Percentiles rank a stretch among this genome's conserved stretches.
Evolutionary conservation across 2,329 filamentous ascomycete genomes (phyloP).

Genomic region (Alternaria tenuissima): DNA sequence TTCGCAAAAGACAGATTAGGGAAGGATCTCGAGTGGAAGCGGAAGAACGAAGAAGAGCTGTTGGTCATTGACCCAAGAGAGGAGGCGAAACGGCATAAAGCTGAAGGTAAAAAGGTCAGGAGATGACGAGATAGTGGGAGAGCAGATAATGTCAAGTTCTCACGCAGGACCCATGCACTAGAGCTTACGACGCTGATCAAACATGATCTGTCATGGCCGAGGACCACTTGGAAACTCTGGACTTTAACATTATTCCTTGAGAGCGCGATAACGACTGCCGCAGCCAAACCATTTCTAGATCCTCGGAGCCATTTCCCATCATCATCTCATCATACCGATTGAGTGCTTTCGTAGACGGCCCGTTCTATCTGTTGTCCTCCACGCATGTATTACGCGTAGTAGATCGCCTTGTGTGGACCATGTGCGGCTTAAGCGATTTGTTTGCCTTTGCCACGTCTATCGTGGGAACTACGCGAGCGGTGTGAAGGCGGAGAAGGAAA

Average conservation of each 20-base stretch:
- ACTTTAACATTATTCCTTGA: not conserved
- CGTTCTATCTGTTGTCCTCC: not conserved
- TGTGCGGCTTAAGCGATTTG: not conserved
- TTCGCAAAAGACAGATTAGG: conserved; percentile 91
- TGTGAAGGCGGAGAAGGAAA: not conserved
- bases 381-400: not conserved
- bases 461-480: not conserved
- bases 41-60: conserved; percentile 88
- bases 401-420: not conserved
- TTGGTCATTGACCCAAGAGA: conserved; percentile 93
- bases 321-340: not conserved
- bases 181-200: not conserved
- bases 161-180: not conserved
- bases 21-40: conserved; percentile 88
- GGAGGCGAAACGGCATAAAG: conserved; percentile 75
- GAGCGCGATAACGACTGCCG: not conserved
- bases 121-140: conserved; percentile 40
- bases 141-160: conserved; percentile 28
- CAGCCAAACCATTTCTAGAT: not conserved
- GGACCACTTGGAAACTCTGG: not conserved
- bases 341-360: not conserved
- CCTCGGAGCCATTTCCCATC: too few species aligned
- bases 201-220: not conserved
- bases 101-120: conserved; percentile 60
- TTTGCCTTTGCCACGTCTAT: not conserved